Conservation (phyloP, 768 basidiomycete genomes). For the Sarcomyxa edulis region DNA sequence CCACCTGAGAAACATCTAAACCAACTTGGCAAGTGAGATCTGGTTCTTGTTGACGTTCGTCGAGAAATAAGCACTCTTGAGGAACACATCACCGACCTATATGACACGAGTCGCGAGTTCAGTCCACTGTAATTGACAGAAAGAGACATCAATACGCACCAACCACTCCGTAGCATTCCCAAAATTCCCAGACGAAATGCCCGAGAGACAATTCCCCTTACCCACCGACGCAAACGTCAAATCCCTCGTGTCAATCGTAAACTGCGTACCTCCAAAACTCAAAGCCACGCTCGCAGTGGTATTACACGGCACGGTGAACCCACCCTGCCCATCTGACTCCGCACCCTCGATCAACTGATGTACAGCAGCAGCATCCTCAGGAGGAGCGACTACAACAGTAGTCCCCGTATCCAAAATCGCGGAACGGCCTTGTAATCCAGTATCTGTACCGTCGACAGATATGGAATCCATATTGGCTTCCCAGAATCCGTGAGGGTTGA, state of each 20-base stretch:
- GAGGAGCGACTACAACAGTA: constrained; percentile 8
- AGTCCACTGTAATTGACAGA: no score
- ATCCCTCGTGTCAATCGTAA: constrained; percentile 57
- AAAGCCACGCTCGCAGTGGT: constrained; percentile 47
- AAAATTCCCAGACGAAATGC: constrained; percentile 59
- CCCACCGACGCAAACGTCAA: constrained; percentile 52
- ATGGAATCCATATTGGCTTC: constrained; percentile 48
- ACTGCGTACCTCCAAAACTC: constrained; percentile 50
- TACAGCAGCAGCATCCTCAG: constrained; percentile 47
- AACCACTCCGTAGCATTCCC: constrained; percentile 62
- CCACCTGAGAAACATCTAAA: no score
- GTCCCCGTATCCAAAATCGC: constrained; percentile 49
- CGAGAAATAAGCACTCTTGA: constrained; percentile 16
- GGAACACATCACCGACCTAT: constrained; percentile 15
- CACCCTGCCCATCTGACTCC: constrained; percentile 39
- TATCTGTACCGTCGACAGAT: constrained; percentile 39
- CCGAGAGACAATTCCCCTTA: constrained; percentile 58
- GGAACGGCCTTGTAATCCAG: constrained; percentile 39
- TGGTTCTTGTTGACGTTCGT: constrained; percentile 10
- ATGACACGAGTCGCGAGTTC: not conserved
- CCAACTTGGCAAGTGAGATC: constrained; percentile 5
- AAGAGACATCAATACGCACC: constrained; percentile 28
- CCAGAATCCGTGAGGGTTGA: constrained; percentile 58
- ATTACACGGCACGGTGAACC: constrained; percentile 66
- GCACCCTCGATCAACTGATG: constrained; percentile 56